Conservation (phyloP, 345 rosid species). For the Gossypium turneri region DNA sequence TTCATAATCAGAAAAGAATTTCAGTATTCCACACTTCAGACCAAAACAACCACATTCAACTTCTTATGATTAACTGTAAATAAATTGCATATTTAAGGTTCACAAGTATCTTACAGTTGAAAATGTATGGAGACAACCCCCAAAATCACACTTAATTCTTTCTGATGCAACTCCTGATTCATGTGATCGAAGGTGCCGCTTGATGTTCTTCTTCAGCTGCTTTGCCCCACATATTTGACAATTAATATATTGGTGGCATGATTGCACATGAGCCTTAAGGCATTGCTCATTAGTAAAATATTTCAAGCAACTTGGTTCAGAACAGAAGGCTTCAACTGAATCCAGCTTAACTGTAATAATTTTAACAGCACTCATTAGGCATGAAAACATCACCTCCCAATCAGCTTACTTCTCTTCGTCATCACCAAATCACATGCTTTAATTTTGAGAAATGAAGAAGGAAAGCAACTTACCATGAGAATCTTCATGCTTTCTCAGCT, state of each 20-base stretch:
- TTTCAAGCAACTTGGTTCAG: slow-evolving; percentile 70
- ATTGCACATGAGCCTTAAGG: slow-evolving; percentile 56
- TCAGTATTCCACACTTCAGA: background rate
- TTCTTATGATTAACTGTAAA: background rate
- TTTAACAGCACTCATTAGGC: slow-evolving; percentile 14
- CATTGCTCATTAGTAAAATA: slow-evolving; percentile 65
- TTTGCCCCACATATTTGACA: slow-evolving; percentile 66
- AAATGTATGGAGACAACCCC: slow-evolving; percentile 61
- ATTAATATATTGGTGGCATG: slow-evolving; percentile 52
- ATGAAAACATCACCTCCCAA: background rate
- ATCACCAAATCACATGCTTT: background rate
- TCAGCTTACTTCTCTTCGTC: background rate
- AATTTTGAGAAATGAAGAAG: background rate
- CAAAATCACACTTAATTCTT: slow-evolving; percentile 48
- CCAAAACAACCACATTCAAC: background rate
- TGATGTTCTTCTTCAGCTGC: slow-evolving; percentile 69
- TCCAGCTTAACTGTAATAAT: slow-evolving; percentile 63
- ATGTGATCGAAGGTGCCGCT: slow-evolving; percentile 66
- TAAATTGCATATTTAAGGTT: background rate
- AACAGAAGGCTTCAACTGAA: slow-evolving; percentile 66
- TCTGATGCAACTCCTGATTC: slow-evolving; percentile 33
- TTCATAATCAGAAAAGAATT: background rate
- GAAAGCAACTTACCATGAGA: slow-evolving; percentile 57
- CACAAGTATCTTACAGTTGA: slow-evolving; percentile 44
- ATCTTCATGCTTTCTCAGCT: slow-evolving; percentile 59